These are phyloP conservation scores for Debaryomyces psychrophilus DNA, from an alignment of 1,139 yeast genomes.

Conservation along the genomic window DNA sequence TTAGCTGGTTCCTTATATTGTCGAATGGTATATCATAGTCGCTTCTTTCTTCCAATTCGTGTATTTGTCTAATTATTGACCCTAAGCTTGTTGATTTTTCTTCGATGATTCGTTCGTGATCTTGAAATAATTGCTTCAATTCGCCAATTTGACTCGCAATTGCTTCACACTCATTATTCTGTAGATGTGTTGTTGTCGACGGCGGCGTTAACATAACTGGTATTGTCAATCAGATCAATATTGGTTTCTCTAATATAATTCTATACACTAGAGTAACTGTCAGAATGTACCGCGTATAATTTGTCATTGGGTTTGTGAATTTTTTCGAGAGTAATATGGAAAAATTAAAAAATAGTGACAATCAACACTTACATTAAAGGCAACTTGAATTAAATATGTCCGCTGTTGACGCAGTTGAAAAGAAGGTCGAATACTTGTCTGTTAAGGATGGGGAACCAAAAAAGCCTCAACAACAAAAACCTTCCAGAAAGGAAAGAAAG, in stretches of 20 bases:
- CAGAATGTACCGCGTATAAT: constrained; percentile 2
- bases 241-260: not conserved
- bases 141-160: constrained; percentile 3
- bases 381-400: constrained; percentile 30
- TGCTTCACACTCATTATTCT: not conserved
- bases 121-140: constrained; percentile 1
- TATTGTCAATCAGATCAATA: not conserved
- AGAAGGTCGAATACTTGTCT: constrained; percentile 57
- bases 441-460: constrained; percentile 31
- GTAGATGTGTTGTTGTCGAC: not conserved
- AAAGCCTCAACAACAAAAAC: constrained; percentile 15
- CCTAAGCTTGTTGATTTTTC: not conserved
- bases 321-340: constrained; percentile 6
- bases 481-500: constrained; percentile 20
- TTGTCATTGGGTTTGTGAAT: constrained; percentile 3
- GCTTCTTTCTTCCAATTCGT: not conserved
- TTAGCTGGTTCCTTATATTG: not conserved
- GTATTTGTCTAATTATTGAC: not conserved
- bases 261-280: constrained; percentile 1
- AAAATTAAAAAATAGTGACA: not conserved
- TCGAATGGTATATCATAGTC: not conserved
- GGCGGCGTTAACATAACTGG: not conserved
- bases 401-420: constrained; percentile 40
- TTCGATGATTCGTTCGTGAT: not conserved
- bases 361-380: not conserved